phyloP scores from a whole-genome alignment of 2,329 filamentous ascomycete species.

The Coniella vitis region DNA sequence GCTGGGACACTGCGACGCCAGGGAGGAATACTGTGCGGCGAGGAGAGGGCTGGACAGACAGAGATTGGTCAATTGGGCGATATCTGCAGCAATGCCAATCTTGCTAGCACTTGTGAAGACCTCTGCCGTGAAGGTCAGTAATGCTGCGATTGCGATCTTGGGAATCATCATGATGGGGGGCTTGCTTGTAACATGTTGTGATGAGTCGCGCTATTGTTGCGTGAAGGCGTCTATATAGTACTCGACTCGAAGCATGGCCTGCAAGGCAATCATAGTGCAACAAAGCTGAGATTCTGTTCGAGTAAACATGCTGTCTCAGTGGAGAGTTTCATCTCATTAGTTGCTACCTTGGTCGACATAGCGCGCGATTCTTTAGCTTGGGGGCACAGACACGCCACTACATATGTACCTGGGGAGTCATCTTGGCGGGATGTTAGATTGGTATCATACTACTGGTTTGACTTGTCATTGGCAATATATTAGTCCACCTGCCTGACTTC shows the following conservation, averaged over 20 bases:
- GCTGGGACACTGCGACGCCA: slow-evolving; percentile 1
- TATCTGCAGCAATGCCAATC: background rate
- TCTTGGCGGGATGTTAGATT: background rate
- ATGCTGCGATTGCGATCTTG: background rate
- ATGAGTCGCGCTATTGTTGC: too few species aligned
- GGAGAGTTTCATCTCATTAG: slow-evolving; percentile 13
- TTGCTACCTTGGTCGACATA: background rate
- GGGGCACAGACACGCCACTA: background rate
- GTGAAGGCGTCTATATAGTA: too few species aligned
- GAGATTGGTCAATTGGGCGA: background rate
- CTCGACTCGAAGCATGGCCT: too few species aligned
- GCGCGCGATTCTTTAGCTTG: background rate
- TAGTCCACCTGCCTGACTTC: slow-evolving; percentile 40
- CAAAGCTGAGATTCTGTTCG: background rate
- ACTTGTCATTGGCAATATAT: slow-evolving; percentile 2
- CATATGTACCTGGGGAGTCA: background rate
- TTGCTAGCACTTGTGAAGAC: background rate
- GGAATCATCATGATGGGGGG: background rate
- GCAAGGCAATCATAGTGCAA: background rate
- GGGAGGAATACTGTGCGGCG: background rate
- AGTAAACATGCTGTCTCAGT: slow-evolving; percentile 4
- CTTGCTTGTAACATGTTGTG: too few species aligned
- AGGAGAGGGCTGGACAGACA: slow-evolving; percentile 7
- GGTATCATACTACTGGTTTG: background rate
- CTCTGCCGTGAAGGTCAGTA: too few species aligned